Conservation (phyloP, 108 stramenopile species). For the Pseudonitzschia pungens region DNA sequence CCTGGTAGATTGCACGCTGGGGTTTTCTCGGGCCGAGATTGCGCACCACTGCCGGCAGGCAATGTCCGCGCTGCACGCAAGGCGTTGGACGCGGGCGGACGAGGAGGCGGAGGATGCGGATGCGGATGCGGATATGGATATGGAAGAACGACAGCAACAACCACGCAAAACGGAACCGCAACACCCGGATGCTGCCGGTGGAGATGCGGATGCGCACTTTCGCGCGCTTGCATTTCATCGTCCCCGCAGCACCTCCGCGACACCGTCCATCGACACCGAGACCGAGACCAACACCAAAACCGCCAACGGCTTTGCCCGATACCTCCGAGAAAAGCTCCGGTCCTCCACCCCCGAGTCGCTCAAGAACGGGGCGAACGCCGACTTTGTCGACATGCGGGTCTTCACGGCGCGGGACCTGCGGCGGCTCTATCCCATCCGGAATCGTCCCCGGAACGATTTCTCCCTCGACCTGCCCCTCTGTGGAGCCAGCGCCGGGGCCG, state of each 20-base stretch:
- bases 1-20: constrained; percentile 49
- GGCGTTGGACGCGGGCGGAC: too few relatives aligned
- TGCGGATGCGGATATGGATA: too few relatives aligned
- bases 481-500: constrained; percentile 46
- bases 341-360: constrained; percentile 58
- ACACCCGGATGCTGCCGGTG: too few relatives aligned
- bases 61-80: constrained; percentile 14
- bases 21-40: constrained; percentile 61
- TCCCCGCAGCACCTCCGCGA: too few relatives aligned
- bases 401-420: constrained; percentile 54
- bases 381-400: constrained; percentile 76
- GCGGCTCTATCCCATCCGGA: constrained; percentile 22
- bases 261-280: not conserved
- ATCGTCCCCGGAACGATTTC: not conserved
- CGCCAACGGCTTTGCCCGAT: constrained; percentile 23
- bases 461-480: constrained; percentile 47
- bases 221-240: too few relatives aligned
- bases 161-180: too few relatives aligned
- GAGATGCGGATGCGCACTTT: too few relatives aligned
- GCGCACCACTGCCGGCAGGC: constrained; percentile 66
- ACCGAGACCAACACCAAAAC: not conserved
- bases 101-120: too few relatives aligned
- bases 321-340: constrained; percentile 48
- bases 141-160: too few relatives aligned
- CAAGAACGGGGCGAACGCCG: constrained; percentile 51